Evolutionary conservation across 139 green algal species (phyloP).

Genomic region (Chlamydomonas sphaeroides): DNA sequence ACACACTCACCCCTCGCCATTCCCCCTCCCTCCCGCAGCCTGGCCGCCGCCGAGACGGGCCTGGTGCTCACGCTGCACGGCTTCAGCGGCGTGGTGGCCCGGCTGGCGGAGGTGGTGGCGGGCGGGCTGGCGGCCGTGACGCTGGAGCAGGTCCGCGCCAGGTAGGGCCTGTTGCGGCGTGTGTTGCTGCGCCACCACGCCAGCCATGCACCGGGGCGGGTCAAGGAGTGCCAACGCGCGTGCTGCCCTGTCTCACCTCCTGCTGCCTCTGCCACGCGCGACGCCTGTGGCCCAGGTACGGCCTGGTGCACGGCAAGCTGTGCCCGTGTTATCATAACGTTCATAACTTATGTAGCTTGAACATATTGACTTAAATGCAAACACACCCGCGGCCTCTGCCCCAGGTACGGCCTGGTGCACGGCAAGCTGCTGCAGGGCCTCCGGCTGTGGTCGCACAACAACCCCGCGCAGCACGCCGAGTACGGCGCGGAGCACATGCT

Average conservation of each 20-base stretch:
- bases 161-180: no score
- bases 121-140: slow-evolving; percentile 14
- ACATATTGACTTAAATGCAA: no score
- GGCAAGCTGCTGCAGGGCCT: slow-evolving; percentile 50
- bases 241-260: no score
- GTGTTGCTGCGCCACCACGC: no score
- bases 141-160: slow-evolving; percentile 18
- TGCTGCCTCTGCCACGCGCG: no score
- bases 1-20: no score
- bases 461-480: slow-evolving; percentile 54
- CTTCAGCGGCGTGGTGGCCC: slow-evolving; percentile 46
- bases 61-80: slow-evolving; percentile 43
- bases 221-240: no score
- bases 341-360: no score
- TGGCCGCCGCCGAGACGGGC: slow-evolving; percentile 42
- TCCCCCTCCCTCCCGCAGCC: neutral
- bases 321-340: no score
- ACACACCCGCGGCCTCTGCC: no score
- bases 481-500: slow-evolving; percentile 60
- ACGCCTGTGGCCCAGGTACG: no score
- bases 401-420: slow-evolving; percentile 46
- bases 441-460: slow-evolving; percentile 61
- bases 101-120: slow-evolving; percentile 47
- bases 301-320: slow-evolving; percentile 45
- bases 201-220: no score